Base-by-base conservation (phyloP, 768 basidiomycete genomes). In the Rhodotorula toruloides region DNA sequence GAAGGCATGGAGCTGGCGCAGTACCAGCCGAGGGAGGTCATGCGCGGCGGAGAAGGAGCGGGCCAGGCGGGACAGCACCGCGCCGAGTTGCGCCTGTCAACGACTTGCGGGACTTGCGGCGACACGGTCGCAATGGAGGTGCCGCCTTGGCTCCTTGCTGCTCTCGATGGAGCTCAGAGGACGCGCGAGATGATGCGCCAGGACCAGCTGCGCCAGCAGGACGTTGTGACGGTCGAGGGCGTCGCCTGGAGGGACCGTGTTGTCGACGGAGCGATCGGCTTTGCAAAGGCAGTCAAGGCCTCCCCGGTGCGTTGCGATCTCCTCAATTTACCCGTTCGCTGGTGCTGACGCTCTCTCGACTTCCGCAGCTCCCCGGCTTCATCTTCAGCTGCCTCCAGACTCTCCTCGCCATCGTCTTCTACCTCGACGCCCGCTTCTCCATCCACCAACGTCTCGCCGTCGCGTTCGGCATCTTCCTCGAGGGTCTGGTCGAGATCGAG, bases 401-500 rank as follows among this genome's bases (percentile, higher is more conserved):
- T 3, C 22, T 66, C 21, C 11, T 61, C 40, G 65, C 65, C 13
- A 31, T 61, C 40, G 14, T 56, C 37, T 29, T 61, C 34, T 66
- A 43, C n/a, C 58, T 66, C 54, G 58, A 66, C 48, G 48, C 40
- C 25, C 58, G 58, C 25, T 56, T 66, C 36, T 21, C 36, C 3
- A 47, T 66, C 7, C 65, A 59, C 29, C 36, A 66, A n/a, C 53
- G 42, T 19, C 17, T 47, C 22, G 58, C 47, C 13, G 12, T 14
- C 21, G 19, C 42, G 7, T 40, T 49, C n/a, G 32, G 22, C 9
- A 32, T 32, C 2, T 48, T 66, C 47, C 31, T 59, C 37, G 59
- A 50, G 40, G 65, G 65, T 1, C 47, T 66, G 8, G 65, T 66
- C 31, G 54, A 61, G 47, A 66, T 66, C 14, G 65, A 66, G 48